phyloP scores from a whole-genome alignment of 1,284 basidiomycete species.

The Malassezia vespertilionis region DNA sequence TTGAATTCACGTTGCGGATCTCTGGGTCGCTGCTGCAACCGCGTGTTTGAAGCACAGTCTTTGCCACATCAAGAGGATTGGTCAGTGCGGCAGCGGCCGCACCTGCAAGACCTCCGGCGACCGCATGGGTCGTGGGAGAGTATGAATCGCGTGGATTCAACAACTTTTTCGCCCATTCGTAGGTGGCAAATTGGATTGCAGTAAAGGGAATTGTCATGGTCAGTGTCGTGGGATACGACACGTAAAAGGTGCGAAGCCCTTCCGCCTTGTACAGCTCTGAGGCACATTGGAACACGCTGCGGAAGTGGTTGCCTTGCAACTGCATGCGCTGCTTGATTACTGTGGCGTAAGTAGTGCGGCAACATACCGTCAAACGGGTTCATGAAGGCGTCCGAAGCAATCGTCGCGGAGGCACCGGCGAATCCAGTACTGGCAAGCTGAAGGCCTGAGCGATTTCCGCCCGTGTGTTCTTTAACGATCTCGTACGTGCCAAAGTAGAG shows the following conservation, averaged over 20 bases:
- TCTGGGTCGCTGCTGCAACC: slow-evolving; percentile 70
- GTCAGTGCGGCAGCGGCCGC: slow-evolving; percentile 90
- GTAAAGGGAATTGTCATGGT: slow-evolving; percentile 97
- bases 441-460: slow-evolving; percentile 70
- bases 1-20: slow-evolving; percentile 72
- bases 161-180: slow-evolving; percentile 80
- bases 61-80: slow-evolving; percentile 95
- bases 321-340: slow-evolving; percentile 99
- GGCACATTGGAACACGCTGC: slow-evolving; percentile 71
- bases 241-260: slow-evolving; percentile 84
- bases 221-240: slow-evolving; percentile 89
- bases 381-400: slow-evolving; percentile 94
- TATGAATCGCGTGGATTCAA: slow-evolving; percentile 78
- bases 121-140: slow-evolving; percentile 79
- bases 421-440: slow-evolving; percentile 74
- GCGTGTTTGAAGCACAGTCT: slow-evolving; percentile 88
- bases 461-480: slow-evolving; percentile 80
- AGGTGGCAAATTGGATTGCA: slow-evolving; percentile 91
- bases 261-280: slow-evolving; percentile 71
- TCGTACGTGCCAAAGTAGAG: slow-evolving; percentile 97
- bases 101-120: slow-evolving; percentile 81
- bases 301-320: slow-evolving; percentile 78
- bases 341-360: background rate
- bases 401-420: slow-evolving; percentile 87
- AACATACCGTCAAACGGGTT: slow-evolving; percentile 93